Percentiles rank a stretch among this genome's conserved stretches.
Conservation (phyloP, 257 asterid species). For the Linderniella brevidens region DNA sequence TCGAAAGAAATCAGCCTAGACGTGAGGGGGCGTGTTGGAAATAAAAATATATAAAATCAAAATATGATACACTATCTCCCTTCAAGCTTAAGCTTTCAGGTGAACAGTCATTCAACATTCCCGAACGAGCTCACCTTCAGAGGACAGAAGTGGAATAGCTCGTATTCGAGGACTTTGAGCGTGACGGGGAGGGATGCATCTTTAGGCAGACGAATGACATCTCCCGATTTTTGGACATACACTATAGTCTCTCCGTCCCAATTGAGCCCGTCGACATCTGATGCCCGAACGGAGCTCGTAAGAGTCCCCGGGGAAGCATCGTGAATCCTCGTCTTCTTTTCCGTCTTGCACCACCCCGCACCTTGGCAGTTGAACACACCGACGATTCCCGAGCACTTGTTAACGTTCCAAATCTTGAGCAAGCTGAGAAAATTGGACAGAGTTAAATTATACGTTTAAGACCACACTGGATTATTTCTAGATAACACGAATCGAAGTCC, state of each 20-base stretch:
- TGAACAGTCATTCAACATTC: no score
- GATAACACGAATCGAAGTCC: neutral
- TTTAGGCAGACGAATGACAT: constrained; percentile 40
- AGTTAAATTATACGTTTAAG: neutral
- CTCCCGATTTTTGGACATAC: constrained; percentile 49
- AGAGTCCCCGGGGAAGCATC: constrained; percentile 80
- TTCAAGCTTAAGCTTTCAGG: no score
- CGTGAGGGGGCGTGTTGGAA: no score
- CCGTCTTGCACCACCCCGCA: constrained; percentile 79
- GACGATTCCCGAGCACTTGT: constrained; percentile 65
- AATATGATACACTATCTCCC: no score
- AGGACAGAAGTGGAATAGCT: constrained; percentile 80
- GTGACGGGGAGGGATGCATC: constrained; percentile 76
- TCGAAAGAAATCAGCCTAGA: no score
- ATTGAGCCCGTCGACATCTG: constrained; percentile 56
- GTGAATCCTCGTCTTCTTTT: constrained; percentile 69
- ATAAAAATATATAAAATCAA: no score
- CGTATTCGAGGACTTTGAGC: constrained; percentile 65
- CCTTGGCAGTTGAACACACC: constrained; percentile 96
- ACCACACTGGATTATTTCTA: neutral
- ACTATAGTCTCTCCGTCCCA: constrained; percentile 67
- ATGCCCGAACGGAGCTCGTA: constrained; percentile 45
- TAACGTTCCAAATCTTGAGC: constrained; percentile 80
- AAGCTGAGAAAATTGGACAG: constrained; percentile 43
- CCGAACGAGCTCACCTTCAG: constrained; percentile 34